Percentiles rank a stretch among this genome's conserved stretches.
phyloP scores from a whole-genome alignment of 2,329 filamentous ascomycete genomes.

The Dendrostoma leiphaemia region DNA sequence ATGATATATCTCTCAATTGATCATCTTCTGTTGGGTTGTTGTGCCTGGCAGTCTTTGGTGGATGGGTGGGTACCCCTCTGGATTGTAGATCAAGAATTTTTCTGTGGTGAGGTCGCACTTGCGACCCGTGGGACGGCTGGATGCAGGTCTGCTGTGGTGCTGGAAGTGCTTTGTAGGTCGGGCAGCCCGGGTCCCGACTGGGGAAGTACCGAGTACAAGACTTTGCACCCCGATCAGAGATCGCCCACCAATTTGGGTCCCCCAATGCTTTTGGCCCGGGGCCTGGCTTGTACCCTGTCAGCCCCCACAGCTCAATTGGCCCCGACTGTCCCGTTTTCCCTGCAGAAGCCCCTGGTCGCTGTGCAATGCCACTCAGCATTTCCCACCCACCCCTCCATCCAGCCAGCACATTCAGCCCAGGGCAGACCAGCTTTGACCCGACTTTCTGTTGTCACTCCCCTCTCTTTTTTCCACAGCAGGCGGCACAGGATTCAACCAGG shows the following conservation, averaged over 20 bases:
- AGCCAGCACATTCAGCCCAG: constrained; percentile 7
- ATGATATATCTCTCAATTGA: too few relatives aligned
- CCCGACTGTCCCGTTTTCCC: not conserved
- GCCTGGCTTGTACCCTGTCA: constrained; percentile 8
- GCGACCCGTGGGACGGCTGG: not conserved
- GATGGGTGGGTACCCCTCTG: too few relatives aligned
- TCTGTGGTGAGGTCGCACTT: too few relatives aligned
- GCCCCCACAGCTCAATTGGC: constrained; percentile 4
- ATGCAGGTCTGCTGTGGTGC: too few relatives aligned
- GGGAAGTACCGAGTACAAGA: constrained; percentile 13
- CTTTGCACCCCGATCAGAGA: not conserved
- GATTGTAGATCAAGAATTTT: too few relatives aligned
- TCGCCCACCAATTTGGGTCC: constrained; percentile 16
- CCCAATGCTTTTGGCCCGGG: constrained; percentile 18
- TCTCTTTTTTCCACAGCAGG: not conserved
- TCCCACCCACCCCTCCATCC: constrained; percentile 4
- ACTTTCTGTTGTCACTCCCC: not conserved
- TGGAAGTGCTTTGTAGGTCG: too few relatives aligned
- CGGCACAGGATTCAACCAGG: too few relatives aligned
- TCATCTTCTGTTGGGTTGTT: not conserved
- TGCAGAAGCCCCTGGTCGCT: not conserved
- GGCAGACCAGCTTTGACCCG: not conserved
- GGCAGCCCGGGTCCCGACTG: constrained; percentile 2
- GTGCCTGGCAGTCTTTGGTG: too few relatives aligned
- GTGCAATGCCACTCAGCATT: constrained; percentile 17